Conservation (phyloP, 176 grass and related monocot species). For the Lolium perenne region DNA sequence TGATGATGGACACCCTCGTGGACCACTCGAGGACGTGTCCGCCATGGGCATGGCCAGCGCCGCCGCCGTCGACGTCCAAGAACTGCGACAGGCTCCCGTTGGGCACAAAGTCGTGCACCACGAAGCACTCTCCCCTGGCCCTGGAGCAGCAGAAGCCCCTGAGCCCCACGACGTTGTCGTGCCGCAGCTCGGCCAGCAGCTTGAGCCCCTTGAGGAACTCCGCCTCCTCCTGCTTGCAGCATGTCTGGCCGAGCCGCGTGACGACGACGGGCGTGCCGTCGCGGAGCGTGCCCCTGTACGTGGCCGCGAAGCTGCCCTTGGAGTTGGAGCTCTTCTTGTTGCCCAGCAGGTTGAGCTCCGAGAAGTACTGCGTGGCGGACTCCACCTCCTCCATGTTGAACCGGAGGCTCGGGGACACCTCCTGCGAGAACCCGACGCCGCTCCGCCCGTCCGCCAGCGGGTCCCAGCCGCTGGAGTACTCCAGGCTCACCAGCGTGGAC, state of each 20-base stretch:
- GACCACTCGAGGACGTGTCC: constrained; percentile 68
- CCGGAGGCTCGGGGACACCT: constrained; percentile 60
- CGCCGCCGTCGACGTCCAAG: constrained; percentile 55
- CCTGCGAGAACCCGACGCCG: constrained; percentile 47
- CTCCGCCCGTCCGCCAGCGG: constrained; percentile 69
- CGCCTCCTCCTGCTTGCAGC: constrained; percentile 83
- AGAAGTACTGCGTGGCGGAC: constrained; percentile 94
- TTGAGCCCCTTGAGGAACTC: constrained; percentile 84
- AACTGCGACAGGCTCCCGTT: constrained; percentile 77
- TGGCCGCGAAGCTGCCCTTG: constrained; percentile 44
- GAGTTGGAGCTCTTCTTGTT: constrained; percentile 51
- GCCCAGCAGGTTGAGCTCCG: constrained; percentile 71
- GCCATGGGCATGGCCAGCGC: constrained; percentile 18
- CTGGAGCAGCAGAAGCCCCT: constrained; percentile 89
- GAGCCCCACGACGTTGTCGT: constrained; percentile 78
- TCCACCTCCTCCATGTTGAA: constrained; percentile 93
- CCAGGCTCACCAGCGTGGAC: constrained; percentile 83
- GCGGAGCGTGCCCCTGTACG: constrained; percentile 74
- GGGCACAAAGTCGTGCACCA: constrained; percentile 84
- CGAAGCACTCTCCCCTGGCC: constrained; percentile 89
- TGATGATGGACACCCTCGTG: constrained; percentile 85
- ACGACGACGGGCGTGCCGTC: constrained; percentile 76
- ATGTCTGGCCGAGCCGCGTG: constrained; percentile 82
- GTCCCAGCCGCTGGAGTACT: constrained; percentile 89
- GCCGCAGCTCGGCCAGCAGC: constrained; percentile 58